Conservation (phyloP, 768 basidiomycete species). For the Dictyophora rubrovolvata region DNA sequence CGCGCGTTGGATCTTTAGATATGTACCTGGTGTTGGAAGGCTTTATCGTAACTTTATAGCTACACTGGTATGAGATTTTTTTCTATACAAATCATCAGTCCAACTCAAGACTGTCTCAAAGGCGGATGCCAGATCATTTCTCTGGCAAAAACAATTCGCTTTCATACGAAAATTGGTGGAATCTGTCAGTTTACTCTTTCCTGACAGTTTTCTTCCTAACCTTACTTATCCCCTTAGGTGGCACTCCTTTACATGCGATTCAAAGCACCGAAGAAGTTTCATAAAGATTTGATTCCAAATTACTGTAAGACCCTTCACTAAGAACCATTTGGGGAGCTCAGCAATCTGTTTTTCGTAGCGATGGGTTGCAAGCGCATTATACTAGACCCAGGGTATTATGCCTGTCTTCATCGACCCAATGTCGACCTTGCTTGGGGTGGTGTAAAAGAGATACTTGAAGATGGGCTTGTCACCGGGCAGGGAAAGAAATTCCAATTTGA, state of each 20-base stretch:
- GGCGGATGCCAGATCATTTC: not conserved
- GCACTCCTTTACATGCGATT: constrained; percentile 36
- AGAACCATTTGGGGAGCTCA: not conserved
- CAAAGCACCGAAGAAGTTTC: constrained; percentile 39
- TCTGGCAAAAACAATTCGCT: not conserved
- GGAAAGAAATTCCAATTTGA: constrained; percentile 25
- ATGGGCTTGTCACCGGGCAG: constrained; percentile 33
- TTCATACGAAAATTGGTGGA: not conserved
- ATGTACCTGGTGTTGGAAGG: constrained; percentile 41
- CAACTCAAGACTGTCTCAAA: not conserved
- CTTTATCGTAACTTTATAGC: constrained; percentile 38
- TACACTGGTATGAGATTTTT: constrained; percentile 24
- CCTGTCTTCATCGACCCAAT: constrained; percentile 42
- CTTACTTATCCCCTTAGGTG: not conserved
- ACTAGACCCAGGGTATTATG: constrained; percentile 48
- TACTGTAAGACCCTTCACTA: constrained; percentile 30
- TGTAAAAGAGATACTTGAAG: constrained; percentile 38
- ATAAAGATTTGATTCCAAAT: constrained; percentile 37
- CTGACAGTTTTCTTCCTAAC: not conserved
- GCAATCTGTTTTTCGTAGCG: constrained; percentile 22
- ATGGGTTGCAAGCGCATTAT: constrained; percentile 58
- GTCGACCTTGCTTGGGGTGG: constrained; percentile 39
- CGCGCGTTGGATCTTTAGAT: constrained; percentile 43
- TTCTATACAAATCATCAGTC: not conserved
- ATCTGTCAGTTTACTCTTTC: not conserved